A percentile compares a stretch with the other conserved stretches of the same genome.
These are phyloP conservation scores for Fusarium sp. DNA, from an alignment of 2,329 filamentous ascomycete species.

Conservation along the genomic window DNA sequence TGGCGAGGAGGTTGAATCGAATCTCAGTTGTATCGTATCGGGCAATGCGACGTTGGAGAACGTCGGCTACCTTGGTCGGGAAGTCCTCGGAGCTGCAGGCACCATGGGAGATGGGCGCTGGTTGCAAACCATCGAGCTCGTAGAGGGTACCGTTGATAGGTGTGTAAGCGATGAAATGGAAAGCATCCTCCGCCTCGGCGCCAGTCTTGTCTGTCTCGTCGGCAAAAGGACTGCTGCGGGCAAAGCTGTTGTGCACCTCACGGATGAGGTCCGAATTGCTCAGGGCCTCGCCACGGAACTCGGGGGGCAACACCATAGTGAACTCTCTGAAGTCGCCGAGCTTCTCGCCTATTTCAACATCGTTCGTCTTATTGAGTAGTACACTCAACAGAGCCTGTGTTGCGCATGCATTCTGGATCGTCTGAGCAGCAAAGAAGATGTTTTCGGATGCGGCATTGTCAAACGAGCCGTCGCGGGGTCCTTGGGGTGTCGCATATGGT, in stretches of 20 bases:
- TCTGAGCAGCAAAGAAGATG: constrained; percentile 95
- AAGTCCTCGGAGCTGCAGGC: constrained; percentile 76
- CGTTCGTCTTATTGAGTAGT: constrained; percentile 81
- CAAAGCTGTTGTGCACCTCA: constrained; percentile 89
- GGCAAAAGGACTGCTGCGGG: constrained; percentile 86
- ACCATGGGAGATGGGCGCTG: constrained; percentile 90
- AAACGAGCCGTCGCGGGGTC: constrained; percentile 82
- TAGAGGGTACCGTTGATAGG: constrained; percentile 82
- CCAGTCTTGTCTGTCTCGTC: constrained; percentile 80
- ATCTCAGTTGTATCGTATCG: constrained; percentile 90
- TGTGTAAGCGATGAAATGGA: constrained; percentile 97
- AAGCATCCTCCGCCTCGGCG: constrained; percentile 81
- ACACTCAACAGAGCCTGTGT: constrained; percentile 95
- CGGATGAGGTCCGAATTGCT: constrained; percentile 75
- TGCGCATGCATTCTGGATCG: constrained; percentile 97
- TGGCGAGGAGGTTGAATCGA: constrained; percentile 93
- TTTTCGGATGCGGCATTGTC: constrained; percentile 78
- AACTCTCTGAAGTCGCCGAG: constrained; percentile 87
- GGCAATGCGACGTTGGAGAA: constrained; percentile 83
- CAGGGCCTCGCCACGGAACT: constrained; percentile 70
- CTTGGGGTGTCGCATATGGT: constrained; percentile 66
- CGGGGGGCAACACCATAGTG: constrained; percentile 81
- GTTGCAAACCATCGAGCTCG: constrained; percentile 94
- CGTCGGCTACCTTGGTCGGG: constrained; percentile 82
- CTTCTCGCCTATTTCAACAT: constrained; percentile 76